Evolutionary conservation across 768 basidiomycete genomes (phyloP), one percentile per base, ranked within the genome.

Genomic region (Lactarius quietus): DNA sequence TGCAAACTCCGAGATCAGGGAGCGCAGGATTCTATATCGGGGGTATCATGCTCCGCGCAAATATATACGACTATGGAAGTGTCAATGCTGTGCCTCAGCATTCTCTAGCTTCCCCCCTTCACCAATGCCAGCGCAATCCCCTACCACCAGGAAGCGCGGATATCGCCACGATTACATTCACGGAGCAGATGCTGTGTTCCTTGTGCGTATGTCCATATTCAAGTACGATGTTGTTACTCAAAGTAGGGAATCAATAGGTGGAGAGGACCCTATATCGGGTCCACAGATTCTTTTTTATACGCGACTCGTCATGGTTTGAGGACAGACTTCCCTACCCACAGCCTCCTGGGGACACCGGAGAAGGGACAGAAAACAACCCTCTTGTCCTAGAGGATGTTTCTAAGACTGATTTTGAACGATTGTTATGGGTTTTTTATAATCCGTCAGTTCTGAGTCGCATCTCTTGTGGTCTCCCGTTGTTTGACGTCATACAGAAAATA

Each of bases 401-500:
- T 31, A 70, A 67, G 38, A 57, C 66, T n/a, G 73, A 76, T 12
- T 76, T 76, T 29, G 72, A 71, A 15, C 64, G 70, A 15, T 72
- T 76, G 38, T 61, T 75, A 1, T 76, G 74, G 74, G 69, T 75
- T 0, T 76, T 75, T 57, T 76, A 75, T 57, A 75, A 76, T 51
- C 73, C 72, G 74, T 76, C 57, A 61, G 72, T 74, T 4, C 8
- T 33, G n/a, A n/a, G n/a, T 3, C 8, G 10, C 31, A 28, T 38
- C 23, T 9, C 38, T 1, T 4, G 15, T n/a, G 1, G n/a, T 5
- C 23, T 41, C 31, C 3, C 20, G 20, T 12, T 23, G 35, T 45
- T 29, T 36, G 23, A 58, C 26, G 55, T 43, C 9, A 17, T 43
- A 43, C 70, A 89, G 87, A 0, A 77, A 74, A 51, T 87, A 86